Conservation (phyloP, 257 asterid species). For the Fraxinus quadrangulata region DNA sequence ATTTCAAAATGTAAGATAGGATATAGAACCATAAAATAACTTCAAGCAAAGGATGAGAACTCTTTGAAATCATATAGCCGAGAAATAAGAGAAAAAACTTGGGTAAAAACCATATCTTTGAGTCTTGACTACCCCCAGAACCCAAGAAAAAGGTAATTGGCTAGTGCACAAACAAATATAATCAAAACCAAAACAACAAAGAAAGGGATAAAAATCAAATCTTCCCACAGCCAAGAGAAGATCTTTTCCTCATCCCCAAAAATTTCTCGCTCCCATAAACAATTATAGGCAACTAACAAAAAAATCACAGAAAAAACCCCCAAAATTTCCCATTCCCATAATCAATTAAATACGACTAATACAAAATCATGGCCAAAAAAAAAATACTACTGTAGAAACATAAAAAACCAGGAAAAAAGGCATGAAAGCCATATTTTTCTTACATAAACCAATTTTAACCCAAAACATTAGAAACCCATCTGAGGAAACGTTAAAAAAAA, state of each 20-base stretch:
- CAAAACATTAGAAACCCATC: slow-evolving; percentile 5
- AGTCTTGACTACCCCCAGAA: neutral
- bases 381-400: neutral
- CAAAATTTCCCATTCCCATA: neutral
- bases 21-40: too few species aligned
- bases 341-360: neutral
- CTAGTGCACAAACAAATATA: neutral
- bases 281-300: neutral
- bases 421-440: slow-evolving; percentile 16
- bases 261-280: neutral
- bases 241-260: slow-evolving; percentile 10
- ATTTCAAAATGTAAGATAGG: too few species aligned
- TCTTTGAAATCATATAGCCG: neutral
- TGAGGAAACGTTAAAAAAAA: neutral
- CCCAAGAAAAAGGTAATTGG: neutral
- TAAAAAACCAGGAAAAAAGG: neutral
- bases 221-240: slow-evolving; percentile 24
- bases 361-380: neutral
- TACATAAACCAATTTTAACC: neutral
- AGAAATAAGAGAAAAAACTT: neutral
- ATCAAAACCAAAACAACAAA: neutral
- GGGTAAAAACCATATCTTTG: neutral
- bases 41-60: neutral
- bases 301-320: neutral
- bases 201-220: slow-evolving; percentile 6